phyloP scores from a whole-genome alignment of 2,329 filamentous ascomycete species.

The Diaporthe citriasiana region DNA sequence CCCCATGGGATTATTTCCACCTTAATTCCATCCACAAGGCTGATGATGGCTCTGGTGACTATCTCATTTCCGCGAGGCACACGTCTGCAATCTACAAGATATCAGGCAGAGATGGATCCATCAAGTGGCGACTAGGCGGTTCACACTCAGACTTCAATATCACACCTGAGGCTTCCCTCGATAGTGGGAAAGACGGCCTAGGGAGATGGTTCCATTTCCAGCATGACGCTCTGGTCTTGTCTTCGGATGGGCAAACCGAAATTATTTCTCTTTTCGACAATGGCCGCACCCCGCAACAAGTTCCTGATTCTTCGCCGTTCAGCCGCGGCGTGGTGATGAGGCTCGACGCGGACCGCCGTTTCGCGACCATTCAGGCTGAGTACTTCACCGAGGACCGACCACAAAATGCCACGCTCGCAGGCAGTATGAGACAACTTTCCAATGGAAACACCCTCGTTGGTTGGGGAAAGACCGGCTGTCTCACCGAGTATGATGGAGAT shows the following conservation, averaged over 20 bases:
- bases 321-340: background rate
- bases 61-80: conserved; percentile 65
- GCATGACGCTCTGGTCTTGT: background rate
- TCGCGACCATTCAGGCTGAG: conserved; percentile 1
- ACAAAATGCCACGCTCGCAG: background rate
- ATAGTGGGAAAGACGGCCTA: conserved; percentile 49
- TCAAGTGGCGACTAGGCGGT: conserved; percentile 58
- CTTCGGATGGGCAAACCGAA: background rate
- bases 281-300: background rate
- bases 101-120: conserved; percentile 59
- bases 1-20: conserved; percentile 67
- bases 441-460: conserved; percentile 5
- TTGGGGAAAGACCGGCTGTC: background rate
- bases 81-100: conserved; percentile 62
- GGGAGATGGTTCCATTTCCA: conserved; percentile 12
- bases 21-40: conserved; percentile 70
- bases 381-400: background rate
- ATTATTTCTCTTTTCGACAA: conserved; percentile 2
- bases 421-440: background rate
- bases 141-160: conserved; percentile 33
- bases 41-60: conserved; percentile 54
- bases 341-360: background rate
- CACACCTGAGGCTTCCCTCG: conserved; percentile 49
- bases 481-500: background rate
- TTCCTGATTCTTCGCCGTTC: background rate